Percentiles rank a stretch among this genome's conserved stretches.
Evolutionary conservation across 2,329 filamentous ascomycete species (phyloP).

Genomic region (Alternaria brassicae): DNA sequence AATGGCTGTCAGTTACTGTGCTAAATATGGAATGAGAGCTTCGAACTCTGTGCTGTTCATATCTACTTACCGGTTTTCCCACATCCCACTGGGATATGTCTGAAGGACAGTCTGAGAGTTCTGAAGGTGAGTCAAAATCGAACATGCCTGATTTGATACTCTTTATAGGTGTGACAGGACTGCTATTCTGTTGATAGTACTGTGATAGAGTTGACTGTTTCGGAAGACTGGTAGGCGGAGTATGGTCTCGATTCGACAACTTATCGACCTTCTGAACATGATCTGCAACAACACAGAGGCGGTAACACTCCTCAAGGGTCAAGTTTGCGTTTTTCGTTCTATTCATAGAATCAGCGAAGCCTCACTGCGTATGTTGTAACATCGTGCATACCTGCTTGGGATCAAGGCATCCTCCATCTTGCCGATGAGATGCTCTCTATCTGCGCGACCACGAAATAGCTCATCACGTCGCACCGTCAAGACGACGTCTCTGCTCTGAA

Average conservation of each 20-base stretch:
- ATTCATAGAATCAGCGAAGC: not conserved
- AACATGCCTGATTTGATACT: not conserved
- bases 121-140: constrained; percentile 1
- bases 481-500: not conserved
- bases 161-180: not conserved
- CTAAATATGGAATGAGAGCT: no score
- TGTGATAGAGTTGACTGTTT: no score
- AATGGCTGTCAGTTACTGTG: not conserved
- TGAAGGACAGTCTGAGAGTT: constrained; percentile 29
- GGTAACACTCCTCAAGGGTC: constrained; percentile 16
- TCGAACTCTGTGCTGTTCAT: not conserved
- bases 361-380: not conserved
- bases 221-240: not conserved
- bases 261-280: not conserved
- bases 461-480: constrained; percentile 6
- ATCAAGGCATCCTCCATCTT: constrained; percentile 22
- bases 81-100: constrained; percentile 25
- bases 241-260: not conserved
- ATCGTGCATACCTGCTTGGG: constrained; percentile 3
- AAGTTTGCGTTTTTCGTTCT: constrained; percentile 7
- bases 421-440: constrained; percentile 11
- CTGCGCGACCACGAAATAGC: constrained; percentile 1
- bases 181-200: not conserved
- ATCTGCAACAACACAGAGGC: constrained; percentile 5
- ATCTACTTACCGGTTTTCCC: constrained; percentile 9